Percentiles rank a stretch among this genome's conserved stretches.
These are phyloP conservation scores for Barnettozyma salicaria DNA, from an alignment of 805 yeast species.

Conservation along the genomic window DNA sequence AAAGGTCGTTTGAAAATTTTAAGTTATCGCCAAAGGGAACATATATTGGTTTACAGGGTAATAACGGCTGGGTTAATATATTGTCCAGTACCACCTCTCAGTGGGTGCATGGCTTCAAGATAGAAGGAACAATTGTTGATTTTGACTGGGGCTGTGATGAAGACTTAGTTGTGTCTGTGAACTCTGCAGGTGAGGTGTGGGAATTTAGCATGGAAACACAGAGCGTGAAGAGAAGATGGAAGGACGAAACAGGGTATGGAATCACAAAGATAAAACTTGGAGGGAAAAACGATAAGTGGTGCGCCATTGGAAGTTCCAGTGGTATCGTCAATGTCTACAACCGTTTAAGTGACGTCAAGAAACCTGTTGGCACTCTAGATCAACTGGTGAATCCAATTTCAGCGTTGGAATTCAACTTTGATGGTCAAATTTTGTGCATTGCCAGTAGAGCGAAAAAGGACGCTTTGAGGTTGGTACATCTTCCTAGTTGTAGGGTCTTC, in stretches of 20 bases:
- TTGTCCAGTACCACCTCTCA: conserved; percentile 75
- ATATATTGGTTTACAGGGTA: conserved; percentile 71
- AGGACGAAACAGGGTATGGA: conserved; percentile 80
- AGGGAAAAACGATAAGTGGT: conserved; percentile 64
- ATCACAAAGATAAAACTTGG: conserved; percentile 73
- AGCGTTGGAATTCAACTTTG: conserved; percentile 65
- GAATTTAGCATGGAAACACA: conserved; percentile 58
- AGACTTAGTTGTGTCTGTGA: conserved; percentile 50
- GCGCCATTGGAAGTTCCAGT: conserved; percentile 82
- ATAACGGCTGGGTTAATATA: conserved; percentile 86
- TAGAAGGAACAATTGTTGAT: conserved; percentile 83
- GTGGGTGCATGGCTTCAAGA: conserved; percentile 80
- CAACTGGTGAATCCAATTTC: conserved; percentile 81
- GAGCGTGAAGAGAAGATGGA: conserved; percentile 63
- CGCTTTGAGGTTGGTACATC: conserved; percentile 78
- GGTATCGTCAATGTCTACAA: conserved; percentile 91
- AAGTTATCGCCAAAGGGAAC: conserved; percentile 67
- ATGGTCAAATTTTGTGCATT: conserved; percentile 83
- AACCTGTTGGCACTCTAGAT: conserved; percentile 62
- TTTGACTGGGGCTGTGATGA: conserved; percentile 57
- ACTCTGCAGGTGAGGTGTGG: conserved; percentile 82
- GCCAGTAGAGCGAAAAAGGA: conserved; percentile 84
- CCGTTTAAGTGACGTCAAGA: conserved; percentile 34
- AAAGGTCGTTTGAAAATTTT: conserved; percentile 83
- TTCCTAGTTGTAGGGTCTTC: conserved; percentile 82